Evolutionary conservation across 2,329 filamentous ascomycete species (phyloP), one percentile per base, ranked within the genome.

Genomic region (Aspergillus sp.): DNA sequence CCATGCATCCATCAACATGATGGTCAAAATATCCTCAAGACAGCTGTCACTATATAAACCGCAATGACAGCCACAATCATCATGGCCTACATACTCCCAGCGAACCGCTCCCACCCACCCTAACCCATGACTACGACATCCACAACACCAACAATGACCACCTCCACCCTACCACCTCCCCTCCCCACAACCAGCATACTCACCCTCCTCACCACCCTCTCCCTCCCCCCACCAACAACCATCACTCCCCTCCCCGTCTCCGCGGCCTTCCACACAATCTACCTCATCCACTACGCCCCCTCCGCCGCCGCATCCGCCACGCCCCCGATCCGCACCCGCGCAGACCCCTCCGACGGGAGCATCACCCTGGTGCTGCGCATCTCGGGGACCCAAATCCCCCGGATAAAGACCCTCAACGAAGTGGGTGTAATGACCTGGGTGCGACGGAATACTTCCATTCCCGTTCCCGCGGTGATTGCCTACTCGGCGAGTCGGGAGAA

Each of bases 371-470:
- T 78, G 12, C 72, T 79, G 13, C 73, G 76, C 47, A 66, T 78
- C 23, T 73, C 76, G 4, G 76, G 76, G 23, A 55, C 58, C 23
- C 76, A 78, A 32, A 36, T 78, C 6, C 76, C 74, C 4, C n/a
- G 57, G 15, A 72, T 73, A 62, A 78, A 79, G 57, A 78, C 76
- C 10, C 39, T 55, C 10, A 78, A 79, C 56, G 75, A 79, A 62
- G 71, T 75, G 3, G 76, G 62, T 17, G 63, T 73, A 32, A 74
- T 78, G 70, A 59, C 53, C 5, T 79, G 74, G 76, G 50, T 79
- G 5, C 23, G 41, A 8, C 41, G 63, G n/a, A 66, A 74, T 50
- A 77, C 75, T 3, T 58, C 50, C 0, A 71, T 79, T n/a, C 76
- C 76, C 6, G 63, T 77, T 4, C 74, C 76, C 1, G 64, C 56